Evolutionary conservation across 2,329 filamentous ascomycete species (phyloP), one percentile per base, ranked within the genome.

Genomic region (Stagonosporopsis tanaceti): DNA sequence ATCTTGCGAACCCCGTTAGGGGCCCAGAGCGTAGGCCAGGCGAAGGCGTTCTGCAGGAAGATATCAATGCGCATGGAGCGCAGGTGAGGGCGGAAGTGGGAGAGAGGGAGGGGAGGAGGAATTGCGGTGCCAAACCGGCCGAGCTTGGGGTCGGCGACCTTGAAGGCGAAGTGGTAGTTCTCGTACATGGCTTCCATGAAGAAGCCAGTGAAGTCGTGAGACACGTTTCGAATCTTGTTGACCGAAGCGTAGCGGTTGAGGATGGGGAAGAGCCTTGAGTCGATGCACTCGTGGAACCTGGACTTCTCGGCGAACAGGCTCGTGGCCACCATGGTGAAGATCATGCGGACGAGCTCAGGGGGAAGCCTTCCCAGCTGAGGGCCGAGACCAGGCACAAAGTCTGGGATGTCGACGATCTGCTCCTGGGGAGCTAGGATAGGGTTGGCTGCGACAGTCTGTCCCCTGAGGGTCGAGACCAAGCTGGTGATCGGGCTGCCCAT

Each of bases 121-220:
- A 53, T 8, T 7, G 55, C 34, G 11, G 44, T 50, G 7, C 48
- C 50, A 45, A 40, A 47, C 6, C n/a, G 2, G 7, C 5, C 8
- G 34, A 34, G 45, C n/a, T 50, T 50, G 14, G 11, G 12, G 8
- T 11, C 2, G 30, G 2, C 11, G 12, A 9, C 3, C 30, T 12
- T 6, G 41, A 54, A 61, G 20, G 12, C 22, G 47, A 61, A 58
- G 30, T 17, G 38, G 22, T 41, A 58, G 30, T 34, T 39, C 17
- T 59, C 52, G 41, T 64, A 65, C 53, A 65, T 62, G 7, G 55
- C 59, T 2, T 42, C 17, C 14, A 44, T 58, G 40, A 59, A 57
- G 46, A 59, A 44, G 4, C n/a, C 8, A 6, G 22, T 20, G 34
- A 65, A 62, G 4, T 44, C 24, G 6, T 25, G 37, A 8, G 56